Evolutionary conservation across 2,329 filamentous ascomycete species (phyloP).

Genomic region (Xylaria sp.): DNA sequence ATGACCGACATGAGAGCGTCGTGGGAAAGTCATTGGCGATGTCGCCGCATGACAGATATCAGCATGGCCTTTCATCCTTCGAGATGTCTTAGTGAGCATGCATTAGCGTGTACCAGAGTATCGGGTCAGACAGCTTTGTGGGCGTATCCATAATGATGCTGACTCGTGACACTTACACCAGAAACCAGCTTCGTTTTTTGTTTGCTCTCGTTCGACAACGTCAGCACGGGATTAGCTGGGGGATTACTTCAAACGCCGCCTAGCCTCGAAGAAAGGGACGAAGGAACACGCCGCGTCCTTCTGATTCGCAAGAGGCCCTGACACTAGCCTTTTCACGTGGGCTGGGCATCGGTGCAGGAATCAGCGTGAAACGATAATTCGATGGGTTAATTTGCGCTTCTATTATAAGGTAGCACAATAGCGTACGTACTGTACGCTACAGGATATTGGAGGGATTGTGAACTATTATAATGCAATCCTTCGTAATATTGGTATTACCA

Average conservation of each 20-base stretch:
- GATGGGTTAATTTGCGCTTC: conserved; percentile 21
- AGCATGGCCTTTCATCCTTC: conserved; percentile 37
- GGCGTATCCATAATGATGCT: conserved; percentile 43
- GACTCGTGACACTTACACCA: conserved; percentile 9
- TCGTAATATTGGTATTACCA: conserved; percentile 10
- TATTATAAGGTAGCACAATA: conserved; percentile 14
- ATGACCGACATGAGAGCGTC: conserved; percentile 5
- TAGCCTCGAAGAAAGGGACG: conserved; percentile 18
- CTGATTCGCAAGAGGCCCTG: not conserved
- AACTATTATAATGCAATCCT: conserved; percentile 9
- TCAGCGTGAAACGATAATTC: conserved; percentile 11
- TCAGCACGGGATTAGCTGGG: conserved; percentile 22
- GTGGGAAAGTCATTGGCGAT: conserved; percentile 13
- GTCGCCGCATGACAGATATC: conserved; percentile 25
- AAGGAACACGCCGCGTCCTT: conserved; percentile 16
- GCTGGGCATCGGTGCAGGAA: conserved; percentile 13
- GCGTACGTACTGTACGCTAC: conserved; percentile 21
- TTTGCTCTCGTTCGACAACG: not conserved
- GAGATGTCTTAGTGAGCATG: conserved; percentile 49
- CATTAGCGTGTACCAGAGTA: conserved; percentile 52
- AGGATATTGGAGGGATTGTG: conserved; percentile 11
- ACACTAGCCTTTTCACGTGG: conserved; percentile 12
- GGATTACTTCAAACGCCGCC: conserved; percentile 21
- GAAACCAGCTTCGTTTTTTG: conserved; percentile 15
- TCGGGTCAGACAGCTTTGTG: conserved; percentile 47